phyloP scores from a whole-genome alignment of 495 filamentous ascomycete species.

The Entonaema liquescens region DNA sequence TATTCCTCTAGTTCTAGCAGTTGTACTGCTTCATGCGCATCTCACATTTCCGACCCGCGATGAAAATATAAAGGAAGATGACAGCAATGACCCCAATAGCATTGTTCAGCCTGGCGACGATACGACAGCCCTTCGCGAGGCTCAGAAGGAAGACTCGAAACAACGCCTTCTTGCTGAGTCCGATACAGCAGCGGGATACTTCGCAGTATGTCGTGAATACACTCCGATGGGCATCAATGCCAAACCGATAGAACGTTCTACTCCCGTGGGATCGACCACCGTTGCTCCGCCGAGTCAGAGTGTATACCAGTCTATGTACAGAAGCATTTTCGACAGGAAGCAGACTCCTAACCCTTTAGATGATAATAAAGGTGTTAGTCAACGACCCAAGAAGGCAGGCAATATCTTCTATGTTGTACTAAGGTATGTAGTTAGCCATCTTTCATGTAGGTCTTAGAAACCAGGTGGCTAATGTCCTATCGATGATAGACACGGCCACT shows the following conservation, averaged over 20 bases:
- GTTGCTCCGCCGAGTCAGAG: constrained; percentile 80
- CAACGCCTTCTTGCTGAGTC: constrained; percentile 62
- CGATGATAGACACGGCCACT: constrained; percentile 79
- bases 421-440: constrained; percentile 62
- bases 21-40: constrained; percentile 73
- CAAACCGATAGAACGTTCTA: constrained; percentile 87
- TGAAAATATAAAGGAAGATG: constrained; percentile 37
- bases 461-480: constrained; percentile 21
- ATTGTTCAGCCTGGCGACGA: constrained; percentile 61
- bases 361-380: constrained; percentile 58
- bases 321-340: constrained; percentile 92
- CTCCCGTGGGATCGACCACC: constrained; percentile 74
- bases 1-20: constrained; percentile 74
- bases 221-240: constrained; percentile 89
- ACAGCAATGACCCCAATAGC: constrained; percentile 45
- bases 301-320: constrained; percentile 97
- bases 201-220: constrained; percentile 93
- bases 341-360: constrained; percentile 59
- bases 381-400: constrained; percentile 73
- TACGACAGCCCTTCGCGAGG: constrained; percentile 54
- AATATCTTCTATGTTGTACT: constrained; percentile 96
- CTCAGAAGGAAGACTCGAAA: constrained; percentile 55
- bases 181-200: constrained; percentile 93
- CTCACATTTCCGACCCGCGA: constrained; percentile 67
- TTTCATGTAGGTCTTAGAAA: constrained; percentile 7